Evolutionary conservation across 192 early-diverging fungal species (phyloP).

Genomic region (Allomyces javanicus): DNA sequence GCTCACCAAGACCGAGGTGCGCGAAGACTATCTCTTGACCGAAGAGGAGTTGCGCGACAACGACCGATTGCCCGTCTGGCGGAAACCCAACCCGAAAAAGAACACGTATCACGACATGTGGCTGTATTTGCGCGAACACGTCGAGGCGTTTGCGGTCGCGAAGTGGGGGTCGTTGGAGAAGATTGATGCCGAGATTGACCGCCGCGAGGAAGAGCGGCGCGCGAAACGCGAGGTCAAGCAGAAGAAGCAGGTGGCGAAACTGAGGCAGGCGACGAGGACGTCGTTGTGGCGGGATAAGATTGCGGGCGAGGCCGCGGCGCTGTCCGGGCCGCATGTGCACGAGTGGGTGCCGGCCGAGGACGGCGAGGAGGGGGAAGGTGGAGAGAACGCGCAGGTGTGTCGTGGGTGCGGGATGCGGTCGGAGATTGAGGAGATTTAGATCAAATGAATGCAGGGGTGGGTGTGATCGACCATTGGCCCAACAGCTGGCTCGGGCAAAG

Average conservation of each 20-base stretch:
- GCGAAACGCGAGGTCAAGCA: conserved; percentile 67
- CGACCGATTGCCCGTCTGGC: conserved; percentile 57
- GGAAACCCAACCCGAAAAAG: conserved; percentile 84
- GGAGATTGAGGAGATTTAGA: neutral
- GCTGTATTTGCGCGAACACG: conserved; percentile 18
- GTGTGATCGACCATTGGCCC: too few species aligned
- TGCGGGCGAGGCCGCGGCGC: neutral
- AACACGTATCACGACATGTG: conserved; percentile 95
- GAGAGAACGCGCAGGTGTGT: neutral
- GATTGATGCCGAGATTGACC: conserved; percentile 74
- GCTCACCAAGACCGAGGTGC: conserved; percentile 89
- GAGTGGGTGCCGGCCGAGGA: neutral
- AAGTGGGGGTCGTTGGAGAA: conserved; percentile 79
- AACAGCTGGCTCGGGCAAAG: too few species aligned
- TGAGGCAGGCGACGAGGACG: neutral
- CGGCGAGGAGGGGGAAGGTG: neutral
- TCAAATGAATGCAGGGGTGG: too few species aligned
- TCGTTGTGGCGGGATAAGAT: neutral
- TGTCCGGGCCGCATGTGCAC: neutral
- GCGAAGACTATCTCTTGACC: conserved; percentile 81
- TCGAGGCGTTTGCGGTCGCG: conserved; percentile 80
- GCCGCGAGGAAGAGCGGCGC: conserved; percentile 54
- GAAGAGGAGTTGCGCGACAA: conserved; percentile 78
- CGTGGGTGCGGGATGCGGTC: neutral
- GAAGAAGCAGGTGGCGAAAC: conserved; percentile 39